Evolutionary conservation across 768 basidiomycete genomes (phyloP), one percentile per base, ranked within the genome.

Genomic region (Serendipita indica): DNA sequence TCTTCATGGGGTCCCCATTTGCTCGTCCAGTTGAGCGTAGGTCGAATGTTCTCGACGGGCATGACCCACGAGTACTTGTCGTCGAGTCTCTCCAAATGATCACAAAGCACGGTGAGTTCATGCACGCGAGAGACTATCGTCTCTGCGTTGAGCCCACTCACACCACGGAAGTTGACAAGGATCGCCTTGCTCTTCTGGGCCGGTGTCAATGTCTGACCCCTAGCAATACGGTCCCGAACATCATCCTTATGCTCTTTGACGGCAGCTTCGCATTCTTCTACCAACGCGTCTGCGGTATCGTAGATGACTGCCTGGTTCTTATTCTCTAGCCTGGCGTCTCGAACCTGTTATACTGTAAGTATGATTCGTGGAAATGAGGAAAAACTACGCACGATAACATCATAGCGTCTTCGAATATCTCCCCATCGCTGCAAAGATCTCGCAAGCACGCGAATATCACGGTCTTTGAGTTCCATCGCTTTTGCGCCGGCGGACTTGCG

Each of bases 121-220:
- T 86, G 83, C 67, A 86, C 75, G 32, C 96, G 82, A 25, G 89
- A 89, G 58, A 96, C 79, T 54, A 97, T 86, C 0, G 96, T 98
- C 70, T 98, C 96, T 12, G 96, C 96, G 68, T 99, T 99, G 76
- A 99, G 89, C 66, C 89, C 91, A 62, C 84, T 77, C 57, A 97
- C 90, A 52, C 83, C 84, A 62, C 87, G 81, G 74, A 84, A 96
- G 20, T 84, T 83, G 64, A 98, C 87, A 39, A 99, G 78, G 41
- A 98, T 89, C 0, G 96, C 96, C 70, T 97, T 97, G 77, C 91
- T 92, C 72, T 94, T 93, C 72, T 93, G 86, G 3, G 89, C 88
- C 63, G 90, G 89, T 16, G 86, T 87, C 69, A 94, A 75, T 0
- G 89, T 83, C 71, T 96, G 92, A 60, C 92, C 92, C 14, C 83